Evolutionary conservation across 2,329 filamentous ascomycete genomes (phyloP).

Genomic region (Trichoderma sp.): DNA sequence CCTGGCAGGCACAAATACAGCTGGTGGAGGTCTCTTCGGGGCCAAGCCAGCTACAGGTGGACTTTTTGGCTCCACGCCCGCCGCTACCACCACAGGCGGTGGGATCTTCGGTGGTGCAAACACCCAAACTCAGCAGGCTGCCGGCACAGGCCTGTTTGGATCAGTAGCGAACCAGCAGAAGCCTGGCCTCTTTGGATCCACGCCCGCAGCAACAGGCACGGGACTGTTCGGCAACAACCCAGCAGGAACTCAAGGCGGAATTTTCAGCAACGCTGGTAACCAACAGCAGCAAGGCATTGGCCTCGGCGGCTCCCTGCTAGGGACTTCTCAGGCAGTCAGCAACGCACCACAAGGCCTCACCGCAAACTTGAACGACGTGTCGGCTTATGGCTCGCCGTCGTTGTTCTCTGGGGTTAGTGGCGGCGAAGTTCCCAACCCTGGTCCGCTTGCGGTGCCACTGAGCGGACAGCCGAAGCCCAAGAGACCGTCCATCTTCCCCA

Average conservation of each 20-base stretch:
- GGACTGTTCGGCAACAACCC: constrained; percentile 54
- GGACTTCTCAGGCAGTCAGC: constrained; percentile 47
- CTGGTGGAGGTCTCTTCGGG: constrained; percentile 40
- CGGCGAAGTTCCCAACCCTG: constrained; percentile 66
- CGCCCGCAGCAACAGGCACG: constrained; percentile 43
- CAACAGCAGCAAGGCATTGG: constrained; percentile 47
- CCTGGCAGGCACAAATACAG: constrained; percentile 33
- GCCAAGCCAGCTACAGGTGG: constrained; percentile 37
- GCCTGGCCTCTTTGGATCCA: constrained; percentile 50
- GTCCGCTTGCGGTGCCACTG: constrained; percentile 87
- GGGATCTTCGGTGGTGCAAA: constrained; percentile 44
- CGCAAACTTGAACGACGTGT: constrained; percentile 76
- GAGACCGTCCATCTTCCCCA: constrained; percentile 74
- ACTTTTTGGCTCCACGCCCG: constrained; percentile 40
- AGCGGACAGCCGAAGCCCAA: constrained; percentile 71
- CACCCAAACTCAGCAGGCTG: constrained; percentile 38
- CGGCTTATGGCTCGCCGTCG: constrained; percentile 84
- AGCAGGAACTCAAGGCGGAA: constrained; percentile 42
- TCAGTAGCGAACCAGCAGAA: constrained; percentile 37
- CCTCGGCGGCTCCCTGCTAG: constrained; percentile 56
- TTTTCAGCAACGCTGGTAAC: constrained; percentile 48
- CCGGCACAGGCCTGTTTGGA: constrained; percentile 51
- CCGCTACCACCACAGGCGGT: constrained; percentile 33
- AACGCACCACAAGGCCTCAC: constrained; percentile 64
- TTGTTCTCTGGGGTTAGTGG: constrained; percentile 72